Conservation (phyloP, 139 green algal species). For the Chlorella sp. region DNA sequence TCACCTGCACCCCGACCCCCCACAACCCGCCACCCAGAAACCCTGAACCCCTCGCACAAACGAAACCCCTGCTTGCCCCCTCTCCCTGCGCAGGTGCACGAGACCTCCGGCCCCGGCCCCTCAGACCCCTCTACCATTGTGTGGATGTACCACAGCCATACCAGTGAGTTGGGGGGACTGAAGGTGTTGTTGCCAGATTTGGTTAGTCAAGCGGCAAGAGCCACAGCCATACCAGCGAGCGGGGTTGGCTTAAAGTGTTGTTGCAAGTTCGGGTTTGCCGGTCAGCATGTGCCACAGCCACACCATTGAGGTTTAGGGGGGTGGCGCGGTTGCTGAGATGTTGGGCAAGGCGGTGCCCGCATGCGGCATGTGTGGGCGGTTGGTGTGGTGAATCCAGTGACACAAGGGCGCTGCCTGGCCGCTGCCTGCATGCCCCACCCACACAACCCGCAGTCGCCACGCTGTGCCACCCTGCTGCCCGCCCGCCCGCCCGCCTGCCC, state of each 20-base stretch:
- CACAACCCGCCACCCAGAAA: too few species aligned
- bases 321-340: too few species aligned
- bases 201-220: slow-evolving; percentile 70
- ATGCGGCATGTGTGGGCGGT: too few species aligned
- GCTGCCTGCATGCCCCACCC: too few species aligned
- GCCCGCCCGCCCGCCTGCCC: not conserved
- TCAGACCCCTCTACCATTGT: slow-evolving; percentile 65
- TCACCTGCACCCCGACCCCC: too few species aligned
- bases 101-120: slow-evolving; percentile 70
- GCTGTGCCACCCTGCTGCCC: not conserved
- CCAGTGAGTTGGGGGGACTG: slow-evolving; percentile 33
- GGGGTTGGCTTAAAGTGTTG: not conserved
- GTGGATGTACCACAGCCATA: slow-evolving; percentile 76
- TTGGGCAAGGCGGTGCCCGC: too few species aligned
- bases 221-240: slow-evolving; percentile 55
- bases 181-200: not conserved
- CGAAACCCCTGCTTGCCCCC: too few species aligned
- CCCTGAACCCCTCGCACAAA: too few species aligned
- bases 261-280: not conserved
- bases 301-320: slow-evolving; percentile 32
- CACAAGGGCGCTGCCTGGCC: too few species aligned
- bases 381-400: too few species aligned
- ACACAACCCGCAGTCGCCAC: too few species aligned
- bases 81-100: slow-evolving; percentile 49
- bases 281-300: slow-evolving; percentile 75